Conservation (phyloP, 306 rosid genomes). For the Malus sylvestris region DNA sequence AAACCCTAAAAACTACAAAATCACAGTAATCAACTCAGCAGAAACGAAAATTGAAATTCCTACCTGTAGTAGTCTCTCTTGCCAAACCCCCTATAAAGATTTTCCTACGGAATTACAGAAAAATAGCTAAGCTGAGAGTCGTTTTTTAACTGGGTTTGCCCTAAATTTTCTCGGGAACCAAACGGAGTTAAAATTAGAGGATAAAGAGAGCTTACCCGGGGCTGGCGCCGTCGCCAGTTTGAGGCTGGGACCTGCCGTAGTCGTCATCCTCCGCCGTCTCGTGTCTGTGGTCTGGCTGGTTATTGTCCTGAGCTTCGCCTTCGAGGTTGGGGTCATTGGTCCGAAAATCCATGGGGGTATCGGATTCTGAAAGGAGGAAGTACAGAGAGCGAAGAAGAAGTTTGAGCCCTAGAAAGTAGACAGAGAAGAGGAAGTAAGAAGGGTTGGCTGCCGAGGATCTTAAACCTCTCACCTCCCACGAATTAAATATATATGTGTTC, state of each 20-base stretch:
- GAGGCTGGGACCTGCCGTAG: constrained; percentile 49
- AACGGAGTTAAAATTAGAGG: background rate
- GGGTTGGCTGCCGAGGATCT: background rate
- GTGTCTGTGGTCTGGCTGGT: constrained; percentile 46
- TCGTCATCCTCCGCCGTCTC: constrained; percentile 47
- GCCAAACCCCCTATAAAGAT: constrained; percentile 97
- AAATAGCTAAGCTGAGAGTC: constrained; percentile 12
- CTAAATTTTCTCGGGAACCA: constrained; percentile 9
- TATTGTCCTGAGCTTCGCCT: constrained; percentile 46
- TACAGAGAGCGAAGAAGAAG: background rate
- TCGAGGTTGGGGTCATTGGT: constrained; percentile 31
- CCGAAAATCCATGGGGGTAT: constrained; percentile 56
- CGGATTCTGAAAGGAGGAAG: background rate
- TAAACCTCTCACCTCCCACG: background rate
- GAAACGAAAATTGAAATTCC: constrained; percentile 23
- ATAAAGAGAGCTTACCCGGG: constrained; percentile 54
- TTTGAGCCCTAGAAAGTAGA: background rate
- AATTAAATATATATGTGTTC: background rate
- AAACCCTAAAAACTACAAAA: background rate
- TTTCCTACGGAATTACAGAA: constrained; percentile 69
- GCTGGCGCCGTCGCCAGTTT: constrained; percentile 88
- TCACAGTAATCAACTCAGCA: background rate
- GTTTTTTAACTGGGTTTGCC: background rate
- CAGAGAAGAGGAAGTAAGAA: background rate
- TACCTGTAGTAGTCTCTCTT: constrained; percentile 86